These are phyloP conservation scores for Boechera divaricarpa DNA, from an alignment of 345 rosid species.

Conservation along the genomic window DNA sequence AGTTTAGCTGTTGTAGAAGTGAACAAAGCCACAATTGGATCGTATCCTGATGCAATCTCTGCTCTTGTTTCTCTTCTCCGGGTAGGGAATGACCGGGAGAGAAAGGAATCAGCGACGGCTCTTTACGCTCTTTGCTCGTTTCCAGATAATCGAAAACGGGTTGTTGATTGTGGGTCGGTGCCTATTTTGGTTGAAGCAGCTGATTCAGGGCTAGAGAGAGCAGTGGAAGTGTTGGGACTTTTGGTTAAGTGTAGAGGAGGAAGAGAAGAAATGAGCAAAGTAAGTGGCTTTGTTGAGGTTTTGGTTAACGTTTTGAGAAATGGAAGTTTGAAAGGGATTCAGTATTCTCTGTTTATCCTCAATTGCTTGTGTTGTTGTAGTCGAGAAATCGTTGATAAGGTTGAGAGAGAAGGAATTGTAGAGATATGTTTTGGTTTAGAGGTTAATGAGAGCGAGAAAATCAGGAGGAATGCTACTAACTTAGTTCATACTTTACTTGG, in stretches of 20 bases:
- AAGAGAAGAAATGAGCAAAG: constrained; percentile 70
- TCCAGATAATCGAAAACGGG: constrained; percentile 74
- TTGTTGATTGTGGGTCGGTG: constrained; percentile 77
- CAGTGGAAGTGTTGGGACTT: constrained; percentile 83
- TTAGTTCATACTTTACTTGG: constrained; percentile 69
- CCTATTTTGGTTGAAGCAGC: constrained; percentile 60
- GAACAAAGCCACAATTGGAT: constrained; percentile 92
- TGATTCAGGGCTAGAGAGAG: constrained; percentile 78
- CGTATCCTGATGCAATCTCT: constrained; percentile 70
- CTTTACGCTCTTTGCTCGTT: constrained; percentile 78
- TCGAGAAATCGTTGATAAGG: constrained; percentile 54
- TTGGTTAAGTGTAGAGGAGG: constrained; percentile 92
- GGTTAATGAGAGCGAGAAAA: constrained; percentile 84
- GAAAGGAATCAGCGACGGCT: constrained; percentile 93
- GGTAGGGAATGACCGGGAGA: constrained; percentile 69
- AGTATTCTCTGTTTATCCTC: constrained; percentile 74
- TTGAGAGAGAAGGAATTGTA: constrained; percentile 59
- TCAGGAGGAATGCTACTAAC: constrained; percentile 68
- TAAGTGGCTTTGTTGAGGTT: constrained; percentile 60
- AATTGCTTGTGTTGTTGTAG: constrained; percentile 64
- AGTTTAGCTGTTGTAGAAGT: constrained; percentile 94
- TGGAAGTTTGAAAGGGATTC: constrained; percentile 73
- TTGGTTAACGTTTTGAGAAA: constrained; percentile 62
- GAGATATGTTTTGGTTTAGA: constrained; percentile 68
- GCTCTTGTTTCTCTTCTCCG: constrained; percentile 64